phyloP scores from a whole-genome alignment of 129 eudicot species.

The sunflower (Helianthus annuus) region HanXRQr2.0-SUNRISE NC_035436.2:201537143-201537642 shows the following conservation, averaged over 20 bases:
- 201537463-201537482: neutral
- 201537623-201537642: neutral
- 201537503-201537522: slow-evolving; percentile 31
- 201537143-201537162: neutral
- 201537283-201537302: neutral
- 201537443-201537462: neutral
- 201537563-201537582: slow-evolving; percentile 16
- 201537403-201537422: neutral
- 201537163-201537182: neutral
- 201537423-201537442: neutral
- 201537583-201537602: slow-evolving; percentile 21
- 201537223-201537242: neutral
- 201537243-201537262: neutral
- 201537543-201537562: neutral
- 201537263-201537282: slow-evolving; percentile 1
- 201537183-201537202: neutral
- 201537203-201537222: neutral
- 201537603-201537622: slow-evolving; percentile 16
- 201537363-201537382: neutral
- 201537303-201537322: neutral
- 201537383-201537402: neutral
- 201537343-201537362: neutral
- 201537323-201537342: neutral
- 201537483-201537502: neutral
- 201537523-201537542: slow-evolving; percentile 30